phyloP scores from a whole-genome alignment of 1,284 basidiomycete genomes.

The Trichosporon sp. region DNA sequence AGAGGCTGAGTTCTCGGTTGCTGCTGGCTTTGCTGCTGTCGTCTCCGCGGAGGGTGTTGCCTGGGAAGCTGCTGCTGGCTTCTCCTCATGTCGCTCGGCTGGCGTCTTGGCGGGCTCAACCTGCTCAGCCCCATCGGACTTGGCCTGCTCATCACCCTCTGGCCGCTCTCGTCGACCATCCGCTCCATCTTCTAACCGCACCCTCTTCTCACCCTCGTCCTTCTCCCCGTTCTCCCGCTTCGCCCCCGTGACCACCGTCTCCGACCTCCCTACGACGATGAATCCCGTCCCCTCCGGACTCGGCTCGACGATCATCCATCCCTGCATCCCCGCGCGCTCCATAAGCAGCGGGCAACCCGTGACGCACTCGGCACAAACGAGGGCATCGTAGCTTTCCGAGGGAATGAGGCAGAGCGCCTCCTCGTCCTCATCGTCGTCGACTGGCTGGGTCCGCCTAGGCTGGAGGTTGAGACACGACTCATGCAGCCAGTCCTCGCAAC shows the following conservation, averaged over 20 bases:
- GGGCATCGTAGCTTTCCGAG: slow-evolving; percentile 40
- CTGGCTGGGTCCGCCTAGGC: slow-evolving; percentile 1
- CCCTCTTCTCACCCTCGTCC: slow-evolving; percentile 4
- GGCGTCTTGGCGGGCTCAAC: not conserved
- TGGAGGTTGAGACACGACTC: slow-evolving; percentile 43
- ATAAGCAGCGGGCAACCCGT: slow-evolving; percentile 7
- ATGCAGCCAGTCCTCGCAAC: slow-evolving; percentile 47
- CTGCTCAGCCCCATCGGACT: no score
- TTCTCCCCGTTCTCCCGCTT: slow-evolving; percentile 11
- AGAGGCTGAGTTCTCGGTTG: not conserved
- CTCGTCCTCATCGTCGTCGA: slow-evolving; percentile 37
- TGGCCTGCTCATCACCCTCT: not conserved
- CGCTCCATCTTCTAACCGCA: slow-evolving; percentile 8
- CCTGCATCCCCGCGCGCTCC: slow-evolving; percentile 30
- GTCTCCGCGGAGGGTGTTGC: no score
- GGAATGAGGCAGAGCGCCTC: slow-evolving; percentile 38
- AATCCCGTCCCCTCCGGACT: slow-evolving; percentile 16
- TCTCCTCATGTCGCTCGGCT: no score
- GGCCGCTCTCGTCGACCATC: not conserved
- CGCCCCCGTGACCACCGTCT: not conserved
- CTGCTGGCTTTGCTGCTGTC: no score
- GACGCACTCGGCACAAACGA: slow-evolving; percentile 40
- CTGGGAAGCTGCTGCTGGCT: no score
- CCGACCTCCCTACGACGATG: slow-evolving; percentile 22
- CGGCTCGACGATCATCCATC: slow-evolving; percentile 45